Conservation (phyloP, 495 filamentous ascomycete species). For the Penicillium psychrofluorescens region DNA sequence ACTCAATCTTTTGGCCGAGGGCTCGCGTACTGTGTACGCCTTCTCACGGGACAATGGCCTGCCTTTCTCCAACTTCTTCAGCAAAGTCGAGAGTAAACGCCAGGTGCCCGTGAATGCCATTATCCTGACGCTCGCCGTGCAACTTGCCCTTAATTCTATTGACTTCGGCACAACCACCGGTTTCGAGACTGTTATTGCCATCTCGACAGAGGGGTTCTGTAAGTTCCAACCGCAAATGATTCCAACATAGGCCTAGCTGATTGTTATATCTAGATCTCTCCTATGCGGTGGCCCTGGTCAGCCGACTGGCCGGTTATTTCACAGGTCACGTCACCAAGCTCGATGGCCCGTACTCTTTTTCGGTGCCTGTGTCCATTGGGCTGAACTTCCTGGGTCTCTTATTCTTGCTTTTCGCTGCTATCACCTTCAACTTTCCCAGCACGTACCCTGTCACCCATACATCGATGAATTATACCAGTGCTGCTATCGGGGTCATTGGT, state of each 20-base stretch:
- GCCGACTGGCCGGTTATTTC: constrained; percentile 43
- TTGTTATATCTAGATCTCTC: constrained; percentile 37
- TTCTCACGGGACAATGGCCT: constrained; percentile 43
- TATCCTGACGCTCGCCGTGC: constrained; percentile 40
- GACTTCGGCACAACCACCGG: constrained; percentile 52
- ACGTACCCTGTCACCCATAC: constrained; percentile 39
- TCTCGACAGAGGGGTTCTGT: constrained; percentile 53
- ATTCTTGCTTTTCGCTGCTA: constrained; percentile 45
- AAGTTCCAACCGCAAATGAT: constrained; percentile 9
- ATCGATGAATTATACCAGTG: constrained; percentile 55
- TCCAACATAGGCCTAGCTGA: constrained; percentile 6
- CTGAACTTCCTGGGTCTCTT: constrained; percentile 46
- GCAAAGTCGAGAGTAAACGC: constrained; percentile 26
- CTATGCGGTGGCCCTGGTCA: constrained; percentile 49
- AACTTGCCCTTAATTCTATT: constrained; percentile 48
- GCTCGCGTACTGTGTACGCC: constrained; percentile 36
- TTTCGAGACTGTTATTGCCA: constrained; percentile 50
- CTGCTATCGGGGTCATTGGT: constrained; percentile 47
- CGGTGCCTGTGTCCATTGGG: constrained; percentile 32
- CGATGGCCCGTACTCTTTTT: constrained; percentile 28
- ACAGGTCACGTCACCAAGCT: constrained; percentile 31
- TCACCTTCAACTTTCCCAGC: constrained; percentile 53
- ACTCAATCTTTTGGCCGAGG: constrained; percentile 37
- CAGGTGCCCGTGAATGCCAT: constrained; percentile 46
- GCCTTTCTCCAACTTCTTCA: constrained; percentile 36